These are phyloP conservation scores for Eremothecium coryli DNA, from an alignment of 1,139 yeast genomes.

Conservation along the genomic window DNA sequence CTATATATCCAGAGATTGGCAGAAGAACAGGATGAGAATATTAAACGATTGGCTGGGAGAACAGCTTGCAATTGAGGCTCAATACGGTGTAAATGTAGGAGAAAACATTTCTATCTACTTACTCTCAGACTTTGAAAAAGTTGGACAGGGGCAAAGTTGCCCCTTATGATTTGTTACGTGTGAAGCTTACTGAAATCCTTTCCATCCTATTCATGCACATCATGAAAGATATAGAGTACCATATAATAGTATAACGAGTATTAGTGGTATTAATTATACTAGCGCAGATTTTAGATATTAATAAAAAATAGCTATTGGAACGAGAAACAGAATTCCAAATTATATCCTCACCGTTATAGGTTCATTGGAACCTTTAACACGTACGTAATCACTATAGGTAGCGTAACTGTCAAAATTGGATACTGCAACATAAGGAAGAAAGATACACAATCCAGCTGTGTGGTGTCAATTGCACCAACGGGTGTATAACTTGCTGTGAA, in stretches of 20 bases:
- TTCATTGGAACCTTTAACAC: slow-evolving; percentile 38
- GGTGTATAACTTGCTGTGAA: slow-evolving; percentile 71
- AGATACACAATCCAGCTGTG: slow-evolving; percentile 70
- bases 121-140: slow-evolving; percentile 27
- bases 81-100: slow-evolving; percentile 53
- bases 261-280: too few relatives aligned
- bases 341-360: too few relatives aligned
- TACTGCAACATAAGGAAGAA: slow-evolving; percentile 55
- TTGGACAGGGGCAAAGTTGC: slow-evolving; percentile 5
- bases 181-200: not conserved
- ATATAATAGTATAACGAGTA: too few relatives aligned
- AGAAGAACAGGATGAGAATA: slow-evolving; percentile 62
- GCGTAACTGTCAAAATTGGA: slow-evolving; percentile 44
- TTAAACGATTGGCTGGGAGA: slow-evolving; percentile 46
- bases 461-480: slow-evolving; percentile 45
- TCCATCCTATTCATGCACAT: not conserved
- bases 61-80: slow-evolving; percentile 34
- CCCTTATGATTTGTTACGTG: too few relatives aligned
- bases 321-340: too few relatives aligned
- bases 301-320: too few relatives aligned
- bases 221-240: not conserved
- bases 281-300: too few relatives aligned
- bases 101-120: slow-evolving; percentile 47
- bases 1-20: slow-evolving; percentile 64
- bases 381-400: slow-evolving; percentile 62